Conservation (phyloP, 106 monocot genomes). For the Iris macrosiphon region DNA sequence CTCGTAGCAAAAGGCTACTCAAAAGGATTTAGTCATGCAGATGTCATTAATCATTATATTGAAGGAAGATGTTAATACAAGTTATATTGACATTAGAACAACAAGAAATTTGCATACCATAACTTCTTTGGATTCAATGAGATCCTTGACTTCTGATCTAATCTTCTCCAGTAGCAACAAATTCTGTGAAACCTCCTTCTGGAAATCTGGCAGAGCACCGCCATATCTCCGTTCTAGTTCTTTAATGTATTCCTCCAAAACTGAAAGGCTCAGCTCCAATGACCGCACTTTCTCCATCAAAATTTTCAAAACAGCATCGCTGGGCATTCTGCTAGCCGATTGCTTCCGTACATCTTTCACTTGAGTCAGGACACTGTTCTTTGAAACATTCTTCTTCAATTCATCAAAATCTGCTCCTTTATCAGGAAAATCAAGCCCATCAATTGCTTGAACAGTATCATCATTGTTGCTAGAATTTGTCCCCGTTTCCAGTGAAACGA, state of each 20-base stretch:
- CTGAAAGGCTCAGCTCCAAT: conserved; percentile 34
- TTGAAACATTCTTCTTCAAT: neutral
- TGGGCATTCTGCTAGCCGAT: conserved; percentile 19
- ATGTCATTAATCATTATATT: too few species aligned
- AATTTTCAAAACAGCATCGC: conserved; percentile 43
- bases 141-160: conserved; percentile 19
- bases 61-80: neutral
- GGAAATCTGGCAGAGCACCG: conserved; percentile 20
- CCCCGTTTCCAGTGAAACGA: neutral
- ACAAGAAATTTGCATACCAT: conserved; percentile 14
- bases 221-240: conserved; percentile 31
- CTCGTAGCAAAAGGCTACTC: too few species aligned
- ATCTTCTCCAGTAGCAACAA: conserved; percentile 12
- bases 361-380: neutral
- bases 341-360: conserved; percentile 24
- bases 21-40: too few species aligned
- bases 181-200: conserved; percentile 25
- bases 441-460: neutral
- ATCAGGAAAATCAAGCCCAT: neutral
- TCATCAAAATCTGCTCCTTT: conserved; percentile 3
- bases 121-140: conserved; percentile 14
- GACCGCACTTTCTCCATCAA: conserved; percentile 49
- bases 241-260: conserved; percentile 31
- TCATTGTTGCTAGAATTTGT: neutral
- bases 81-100: neutral